Evolutionary conservation across 768 basidiomycete species (phyloP), one percentile per base, ranked within the genome.

Genomic region (Boletus eberwhitei): DNA sequence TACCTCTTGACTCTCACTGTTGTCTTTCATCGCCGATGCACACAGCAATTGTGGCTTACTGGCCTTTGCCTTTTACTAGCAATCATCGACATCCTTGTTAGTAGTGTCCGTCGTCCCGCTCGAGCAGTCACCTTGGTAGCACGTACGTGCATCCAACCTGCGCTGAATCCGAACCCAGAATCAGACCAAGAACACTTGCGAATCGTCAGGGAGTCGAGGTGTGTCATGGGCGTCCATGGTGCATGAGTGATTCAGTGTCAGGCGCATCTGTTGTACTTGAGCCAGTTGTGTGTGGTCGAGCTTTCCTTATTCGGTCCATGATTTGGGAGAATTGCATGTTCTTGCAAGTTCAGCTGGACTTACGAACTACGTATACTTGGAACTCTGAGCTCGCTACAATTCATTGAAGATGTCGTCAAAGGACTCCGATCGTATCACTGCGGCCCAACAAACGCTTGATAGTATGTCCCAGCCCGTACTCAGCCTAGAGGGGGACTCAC

Each of bases 401-500:
- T 6, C 19, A 9, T 34, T 17, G 21, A 39, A 34, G 17, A 74
- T 73, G 74, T 69, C 76, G 16, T 74, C 75, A 19, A 78, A 75
- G 63, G 85, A 86, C 62, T 68, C 82, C 50, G 83, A 86, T 61
- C 77, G 83, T 40, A 79, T 81, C 55, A 74, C 74, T 36, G 83
- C 85, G 54, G 86, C 86, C 9, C 83, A 86, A 59, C 80, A 86
- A 60, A 88, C 86, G 5, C 76, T 87, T 11, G 86, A 87, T 61
- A 86, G 86, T 86, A 63, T 55, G 85, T 78, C 26, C 24, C 21
- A 31, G 24, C 39, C 31, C 8, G 13, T 17, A 48, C 58, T 19
- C 60, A 39, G 34, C n/a, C 8, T 21, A 5, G 37, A 52, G 32
- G 26, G 42, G 19, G 35, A 59, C 57, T 53, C 54, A 59, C 57